Evolutionary conservation across 2,329 filamentous ascomycete genomes (phyloP).

Genomic region (Ophiostoma novo-ulmi): DNA sequence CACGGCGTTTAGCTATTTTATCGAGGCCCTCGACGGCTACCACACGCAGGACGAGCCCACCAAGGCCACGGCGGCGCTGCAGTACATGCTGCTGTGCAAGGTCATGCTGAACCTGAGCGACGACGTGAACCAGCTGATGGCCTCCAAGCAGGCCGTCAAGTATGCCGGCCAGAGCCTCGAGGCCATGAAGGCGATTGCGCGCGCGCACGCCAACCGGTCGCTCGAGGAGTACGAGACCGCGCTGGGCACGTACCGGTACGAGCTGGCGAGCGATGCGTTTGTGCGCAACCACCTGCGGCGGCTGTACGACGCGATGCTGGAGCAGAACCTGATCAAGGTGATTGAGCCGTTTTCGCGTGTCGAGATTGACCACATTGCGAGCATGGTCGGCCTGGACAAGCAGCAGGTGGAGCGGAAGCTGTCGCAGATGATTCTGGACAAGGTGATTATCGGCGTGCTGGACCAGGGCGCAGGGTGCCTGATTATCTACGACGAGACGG

Average conservation of each 20-base stretch:
- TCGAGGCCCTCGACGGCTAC: conserved; percentile 96
- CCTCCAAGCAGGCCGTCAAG: conserved; percentile 92
- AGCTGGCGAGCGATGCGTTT: conserved; percentile 90
- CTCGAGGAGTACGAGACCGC: conserved; percentile 96
- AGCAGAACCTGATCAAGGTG: conserved; percentile 99
- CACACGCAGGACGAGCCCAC: conserved; percentile 81
- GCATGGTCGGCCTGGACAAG: conserved; percentile 94
- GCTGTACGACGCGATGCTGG: conserved; percentile 96
- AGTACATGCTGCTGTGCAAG: conserved; percentile 99
- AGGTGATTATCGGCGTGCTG: conserved; percentile 94
- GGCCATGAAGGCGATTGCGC: conserved; percentile 97
- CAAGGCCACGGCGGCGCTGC: conserved; percentile 92
- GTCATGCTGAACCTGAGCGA: conserved; percentile 98
- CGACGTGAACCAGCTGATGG: conserved; percentile 92
- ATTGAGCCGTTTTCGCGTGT: conserved; percentile 98
- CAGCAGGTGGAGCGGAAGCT: conserved; percentile 97
- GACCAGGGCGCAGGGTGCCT: conserved; percentile 97
- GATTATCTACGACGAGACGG: conserved; percentile 93
- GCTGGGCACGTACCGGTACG: conserved; percentile 81
- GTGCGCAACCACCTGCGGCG: conserved; percentile 94
- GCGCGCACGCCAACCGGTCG: conserved; percentile 90
- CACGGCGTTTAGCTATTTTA: conserved; percentile 98
- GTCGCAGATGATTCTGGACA: conserved; percentile 99
- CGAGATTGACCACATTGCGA: conserved; percentile 92
- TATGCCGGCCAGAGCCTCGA: conserved; percentile 94